Percentiles rank a stretch among this genome's conserved stretches.
Evolutionary conservation across 129 eudicot genomes (phyloP).

Genomic region (Artemisia tridentata): DNA sequence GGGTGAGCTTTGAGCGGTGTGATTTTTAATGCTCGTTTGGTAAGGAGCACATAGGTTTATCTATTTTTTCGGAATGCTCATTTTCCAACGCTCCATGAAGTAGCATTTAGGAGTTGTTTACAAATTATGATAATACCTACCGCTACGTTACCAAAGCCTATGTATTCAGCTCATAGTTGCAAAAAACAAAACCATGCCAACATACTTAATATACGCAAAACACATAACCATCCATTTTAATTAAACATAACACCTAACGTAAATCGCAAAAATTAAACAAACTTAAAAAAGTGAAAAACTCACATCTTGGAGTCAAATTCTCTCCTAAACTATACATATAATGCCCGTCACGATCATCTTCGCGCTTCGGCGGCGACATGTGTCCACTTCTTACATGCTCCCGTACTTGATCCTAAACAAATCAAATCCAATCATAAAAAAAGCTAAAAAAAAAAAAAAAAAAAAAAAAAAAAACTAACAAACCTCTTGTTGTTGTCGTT

Average conservation of each 20-base stretch:
- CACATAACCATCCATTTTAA: too few relatives aligned
- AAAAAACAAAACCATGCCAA: too few relatives aligned
- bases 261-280: background rate
- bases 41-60: too few relatives aligned
- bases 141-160: too few relatives aligned
- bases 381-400: slow-evolving; percentile 36
- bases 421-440: slow-evolving; percentile 10
- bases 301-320: slow-evolving; percentile 86
- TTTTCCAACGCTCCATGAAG: too few relatives aligned
- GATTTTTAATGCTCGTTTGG: too few relatives aligned
- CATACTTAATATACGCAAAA: too few relatives aligned
- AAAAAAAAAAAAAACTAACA: background rate
- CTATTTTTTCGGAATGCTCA: too few relatives aligned
- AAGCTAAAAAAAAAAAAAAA: slow-evolving; percentile 14
- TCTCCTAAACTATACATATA: slow-evolving; percentile 74
- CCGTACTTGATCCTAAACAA: slow-evolving; percentile 28
- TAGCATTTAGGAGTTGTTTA: too few relatives aligned
- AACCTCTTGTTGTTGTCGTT: slow-evolving; percentile 40
- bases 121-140: too few relatives aligned
- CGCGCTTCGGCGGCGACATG: slow-evolving; percentile 69
- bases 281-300: slow-evolving; percentile 23
- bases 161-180: too few relatives aligned
- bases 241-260: background rate
- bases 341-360: slow-evolving; percentile 86
- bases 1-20: too few relatives aligned